phyloP scores from a whole-genome alignment of 768 basidiomycete genomes.

The Amanita subjunquillea region DNA sequence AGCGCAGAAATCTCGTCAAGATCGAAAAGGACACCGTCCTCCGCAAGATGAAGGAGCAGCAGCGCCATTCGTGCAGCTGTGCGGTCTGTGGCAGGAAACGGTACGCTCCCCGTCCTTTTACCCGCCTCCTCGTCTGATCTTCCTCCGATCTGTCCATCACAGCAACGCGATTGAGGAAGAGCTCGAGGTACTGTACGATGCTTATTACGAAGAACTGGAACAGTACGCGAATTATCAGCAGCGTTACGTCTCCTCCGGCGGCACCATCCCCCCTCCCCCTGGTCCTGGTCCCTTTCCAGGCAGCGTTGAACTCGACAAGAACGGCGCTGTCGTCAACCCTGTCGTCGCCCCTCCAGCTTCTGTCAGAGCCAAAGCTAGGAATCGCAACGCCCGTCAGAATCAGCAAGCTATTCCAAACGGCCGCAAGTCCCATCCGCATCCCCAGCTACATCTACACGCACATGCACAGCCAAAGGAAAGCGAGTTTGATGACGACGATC shows the following conservation, averaged over 20 bases:
- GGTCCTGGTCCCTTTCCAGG: constrained; percentile 98
- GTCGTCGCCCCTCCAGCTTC: constrained; percentile 16
- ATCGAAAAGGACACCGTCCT: constrained; percentile 97
- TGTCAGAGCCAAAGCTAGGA: constrained; percentile 2
- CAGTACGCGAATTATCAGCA: constrained; percentile 98
- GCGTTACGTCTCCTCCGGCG: constrained; percentile 86
- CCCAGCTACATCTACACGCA: constrained; percentile 25
- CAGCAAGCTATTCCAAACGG: constrained; percentile 5
- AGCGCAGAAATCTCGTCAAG: constrained; percentile 86
- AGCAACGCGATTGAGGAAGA: constrained; percentile 99
- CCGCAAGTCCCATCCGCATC: constrained; percentile 14
- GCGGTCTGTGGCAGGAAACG: constrained; percentile 96
- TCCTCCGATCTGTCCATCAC: constrained; percentile 11
- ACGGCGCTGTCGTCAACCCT: constrained; percentile 54
- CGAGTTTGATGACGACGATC: constrained; percentile 60
- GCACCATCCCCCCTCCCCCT: constrained; percentile 82
- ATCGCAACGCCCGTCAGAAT: constrained; percentile 1
- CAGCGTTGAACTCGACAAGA: constrained; percentile 92
- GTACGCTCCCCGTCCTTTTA: constrained; percentile 36
- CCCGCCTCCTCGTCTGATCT: constrained; percentile 13
- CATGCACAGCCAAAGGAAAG: constrained; percentile 38
- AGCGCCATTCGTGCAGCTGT: constrained; percentile 92
- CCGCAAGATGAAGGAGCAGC: constrained; percentile 99
- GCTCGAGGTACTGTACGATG: constrained; percentile 99
- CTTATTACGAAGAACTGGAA: constrained; percentile 99